phyloP scores from a whole-genome alignment of 495 filamentous ascomycete genomes.

The Penicillium bialowiezense region DNA sequence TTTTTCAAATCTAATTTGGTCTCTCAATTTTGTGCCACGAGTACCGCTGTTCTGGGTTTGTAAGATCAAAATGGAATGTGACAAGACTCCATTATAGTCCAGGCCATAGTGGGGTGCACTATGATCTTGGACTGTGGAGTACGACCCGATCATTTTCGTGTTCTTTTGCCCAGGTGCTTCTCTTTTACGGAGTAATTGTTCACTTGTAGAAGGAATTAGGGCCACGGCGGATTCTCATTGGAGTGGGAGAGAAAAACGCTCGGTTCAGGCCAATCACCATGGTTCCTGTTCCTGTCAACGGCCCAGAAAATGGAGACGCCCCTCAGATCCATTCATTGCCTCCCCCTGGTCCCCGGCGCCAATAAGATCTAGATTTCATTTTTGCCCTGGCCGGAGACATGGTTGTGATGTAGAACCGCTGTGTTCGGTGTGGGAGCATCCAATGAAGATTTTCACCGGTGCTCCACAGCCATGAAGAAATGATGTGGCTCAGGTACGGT shows the following conservation, averaged over 20 bases:
- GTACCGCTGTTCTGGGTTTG: too few relatives aligned
- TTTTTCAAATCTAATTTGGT: too few relatives aligned
- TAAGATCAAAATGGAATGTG: neutral
- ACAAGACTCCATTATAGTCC: neutral
- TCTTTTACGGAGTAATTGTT: too few relatives aligned
- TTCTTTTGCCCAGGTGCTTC: too few relatives aligned
- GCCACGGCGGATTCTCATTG: neutral
- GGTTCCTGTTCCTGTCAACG: conserved; percentile 7
- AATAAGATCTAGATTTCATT: neutral
- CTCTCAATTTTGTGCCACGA: too few relatives aligned
- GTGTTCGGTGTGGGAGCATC: neutral
- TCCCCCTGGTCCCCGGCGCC: conserved; percentile 14
- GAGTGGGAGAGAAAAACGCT: conserved; percentile 1
- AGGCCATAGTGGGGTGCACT: conserved; percentile 7
- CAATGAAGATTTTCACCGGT: neutral
- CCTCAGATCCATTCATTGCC: conserved; percentile 7
- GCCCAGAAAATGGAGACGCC: neutral
- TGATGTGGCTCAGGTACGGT: neutral
- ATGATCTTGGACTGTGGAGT: conserved; percentile 6
- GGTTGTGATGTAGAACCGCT: conserved; percentile 3
- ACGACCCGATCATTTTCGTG: neutral
- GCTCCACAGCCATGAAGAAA: conserved; percentile 4
- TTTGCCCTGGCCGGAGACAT: neutral
- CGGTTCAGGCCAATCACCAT: conserved; percentile 10
- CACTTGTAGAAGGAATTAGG: too few relatives aligned